Evolutionary conservation across 2,329 filamentous ascomycete species (phyloP).

Genomic region (Didymella pinodella): DNA sequence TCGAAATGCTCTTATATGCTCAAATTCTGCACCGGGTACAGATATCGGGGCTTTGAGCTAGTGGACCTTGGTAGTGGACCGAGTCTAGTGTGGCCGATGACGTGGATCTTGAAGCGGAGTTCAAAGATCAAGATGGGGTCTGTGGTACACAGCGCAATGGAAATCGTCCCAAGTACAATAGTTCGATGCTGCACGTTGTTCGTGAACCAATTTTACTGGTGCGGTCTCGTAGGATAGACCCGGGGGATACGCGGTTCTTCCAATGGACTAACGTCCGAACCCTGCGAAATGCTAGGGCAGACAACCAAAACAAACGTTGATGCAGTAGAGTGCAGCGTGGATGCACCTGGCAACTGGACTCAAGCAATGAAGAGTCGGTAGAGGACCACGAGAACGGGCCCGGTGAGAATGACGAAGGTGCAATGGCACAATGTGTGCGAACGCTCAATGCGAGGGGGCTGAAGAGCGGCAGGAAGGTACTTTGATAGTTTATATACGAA

Average conservation of each 20-base stretch:
- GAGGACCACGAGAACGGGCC: constrained; percentile 9
- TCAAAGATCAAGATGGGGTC: constrained; percentile 6
- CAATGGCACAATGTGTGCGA: constrained; percentile 17
- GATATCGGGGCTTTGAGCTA: constrained; percentile 5
- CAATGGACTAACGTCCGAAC: not conserved
- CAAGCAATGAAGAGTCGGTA: constrained; percentile 2
- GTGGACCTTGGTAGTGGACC: constrained; percentile 13
- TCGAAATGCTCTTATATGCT: constrained; percentile 17
- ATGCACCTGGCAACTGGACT: constrained; percentile 5
- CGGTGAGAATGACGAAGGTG: constrained; percentile 7
- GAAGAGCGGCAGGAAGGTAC: constrained; percentile 4
- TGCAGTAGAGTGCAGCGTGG: constrained; percentile 10
- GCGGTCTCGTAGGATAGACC: constrained; percentile 27
- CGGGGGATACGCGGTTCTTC: constrained; percentile 25
- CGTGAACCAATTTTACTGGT: constrained; percentile 29
- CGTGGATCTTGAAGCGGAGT: constrained; percentile 9
- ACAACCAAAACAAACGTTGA: constrained; percentile 7
- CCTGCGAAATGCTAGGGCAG: constrained; percentile 10
- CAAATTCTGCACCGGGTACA: constrained; percentile 1
- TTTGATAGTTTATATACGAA: constrained; percentile 29
- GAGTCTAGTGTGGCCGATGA: constrained; percentile 22
- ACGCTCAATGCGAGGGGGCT: constrained; percentile 17
- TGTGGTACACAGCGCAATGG: constrained; percentile 1
- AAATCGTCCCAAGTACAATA: constrained; percentile 19
- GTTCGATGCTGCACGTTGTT: constrained; percentile 31